Base-by-base conservation (phyloP, 1,284 basidiomycete genomes). In the Rhodotorula sp. region DNA sequence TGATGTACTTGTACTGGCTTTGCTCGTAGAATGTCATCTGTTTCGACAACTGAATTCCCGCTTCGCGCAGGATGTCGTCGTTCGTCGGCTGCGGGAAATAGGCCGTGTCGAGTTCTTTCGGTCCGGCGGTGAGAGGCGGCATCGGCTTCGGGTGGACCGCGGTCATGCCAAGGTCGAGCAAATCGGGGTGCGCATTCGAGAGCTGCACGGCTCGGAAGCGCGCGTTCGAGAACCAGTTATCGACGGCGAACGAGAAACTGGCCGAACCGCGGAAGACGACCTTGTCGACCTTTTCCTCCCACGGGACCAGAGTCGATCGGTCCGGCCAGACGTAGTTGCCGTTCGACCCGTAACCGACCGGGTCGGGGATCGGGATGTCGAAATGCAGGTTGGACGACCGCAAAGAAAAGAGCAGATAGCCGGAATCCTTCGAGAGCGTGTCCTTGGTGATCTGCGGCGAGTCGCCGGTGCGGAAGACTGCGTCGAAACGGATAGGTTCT, bases 281-380 rank as follows among this genome's bases (percentile, higher is more conserved):
- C 45, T 60, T 60, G 59, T 60, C 59, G 45, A 60, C 26, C 45
- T 60, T 60, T 12, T 60, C 45, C 45, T 48, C 45, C 59, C 59
- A 60, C 45, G 43, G 34, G 2, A 45, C 34, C n/a, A 60, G 59
- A n/a, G n/a, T 19, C n/a, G 43, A 48, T 0, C 18, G 26, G 14
- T n/a, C n/a, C 10, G 59, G 59, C 59, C 59, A 60, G 45, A 60
- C 45, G 45, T 60, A 60, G 45, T 60, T 60, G 45, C 59, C 59
- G 59, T 60, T 60, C 26, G 59, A 60, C 16, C 59, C 59, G 59
- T 60, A 60, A 5, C 26, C 59, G 16, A 47, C 45, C 6, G 59
- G 59, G 15, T 60, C 59, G 18, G 59, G 59, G 26, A 60, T 60
- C 15, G 59, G 59, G 43, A 60, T 23, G 59, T 60, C 59, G 45